Evolutionary conservation across 2,329 filamentous ascomycete species (phyloP), one percentile per base, ranked within the genome.

Genomic region (Xylariaceae sp.): DNA sequence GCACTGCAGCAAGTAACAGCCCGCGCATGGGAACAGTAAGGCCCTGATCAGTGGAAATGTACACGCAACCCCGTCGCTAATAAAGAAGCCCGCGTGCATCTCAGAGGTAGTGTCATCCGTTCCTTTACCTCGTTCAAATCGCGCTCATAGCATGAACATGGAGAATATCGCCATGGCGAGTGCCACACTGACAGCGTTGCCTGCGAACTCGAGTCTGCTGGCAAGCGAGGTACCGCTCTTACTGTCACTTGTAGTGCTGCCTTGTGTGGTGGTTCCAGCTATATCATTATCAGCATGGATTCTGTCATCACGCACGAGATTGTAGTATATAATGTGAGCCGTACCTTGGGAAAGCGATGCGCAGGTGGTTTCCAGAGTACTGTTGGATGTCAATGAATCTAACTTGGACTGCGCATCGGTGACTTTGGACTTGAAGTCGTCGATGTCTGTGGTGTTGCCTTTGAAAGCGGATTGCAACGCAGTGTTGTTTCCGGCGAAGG

Each of bases 401-500:
- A 67, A 60, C 45, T 53, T 53, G 33, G 57, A 49, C 9, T 59
- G 51, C 3, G 49, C 53, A 7, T 54, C 42, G 11, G 60, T 51
- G 4, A 62, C 62, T 50, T 65, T 63, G 44, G 61, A 55, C 54
- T 68, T 56, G 50, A 67, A 56, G 19, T 55, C 50, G 4, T 53
- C 57, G 12, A 57, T 53, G 49, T 61, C 59, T 41, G 65, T 65
- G n/a, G 62, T 53, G 47, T 69, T 64, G 49, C 59, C 57, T 15
- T 63, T 48, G 38, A 61, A 61, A 36, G 57, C 44, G 32, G 54
- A 37, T 22, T 56, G 49, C 12, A 69, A 57, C 37, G 52, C 47
- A 15, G 65, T 67, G 9, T 53, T 42, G 55, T 69, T 68, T 48
- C 43, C 43, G 22, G 63, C 64, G 9, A 64, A 44, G 31, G 56